phyloP scores from a whole-genome alignment of 2,329 filamentous ascomycete genomes.

The Cucurbitaria berberidis region DNA sequence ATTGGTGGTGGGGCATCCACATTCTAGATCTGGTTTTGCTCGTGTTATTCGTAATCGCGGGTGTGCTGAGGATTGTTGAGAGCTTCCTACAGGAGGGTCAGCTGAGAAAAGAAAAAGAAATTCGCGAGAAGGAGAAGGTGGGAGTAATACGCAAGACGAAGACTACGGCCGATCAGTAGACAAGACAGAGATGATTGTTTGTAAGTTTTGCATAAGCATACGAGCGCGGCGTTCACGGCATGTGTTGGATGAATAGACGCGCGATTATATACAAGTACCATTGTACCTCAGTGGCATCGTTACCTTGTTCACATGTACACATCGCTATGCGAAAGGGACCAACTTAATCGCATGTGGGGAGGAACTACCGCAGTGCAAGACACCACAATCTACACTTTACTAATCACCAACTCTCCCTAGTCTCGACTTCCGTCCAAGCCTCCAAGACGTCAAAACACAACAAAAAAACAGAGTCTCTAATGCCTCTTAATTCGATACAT shows the following conservation, averaged over 20 bases:
- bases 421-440: too few species aligned
- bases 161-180: not conserved
- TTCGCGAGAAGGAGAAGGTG: not conserved
- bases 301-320: too few species aligned
- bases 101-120: not conserved
- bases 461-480: not conserved
- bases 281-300: too few species aligned
- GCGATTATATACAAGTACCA: not conserved
- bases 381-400: too few species aligned
- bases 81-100: not conserved
- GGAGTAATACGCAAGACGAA: not conserved
- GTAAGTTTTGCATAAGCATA: not conserved
- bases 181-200: not conserved
- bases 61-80: not conserved
- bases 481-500: not conserved
- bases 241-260: not conserved
- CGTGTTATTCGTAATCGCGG: not conserved
- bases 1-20: slow-evolving; percentile 94
- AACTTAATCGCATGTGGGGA: too few species aligned
- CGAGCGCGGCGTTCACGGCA: not conserved
- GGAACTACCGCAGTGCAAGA: too few species aligned
- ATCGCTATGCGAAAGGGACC: too few species aligned
- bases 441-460: too few species aligned
- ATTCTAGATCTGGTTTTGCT: slow-evolving; percentile 21
- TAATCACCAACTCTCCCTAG: too few species aligned